Base-by-base conservation (phyloP, 164 flowering plant species). In the Amborella trichopoda region DNA sequence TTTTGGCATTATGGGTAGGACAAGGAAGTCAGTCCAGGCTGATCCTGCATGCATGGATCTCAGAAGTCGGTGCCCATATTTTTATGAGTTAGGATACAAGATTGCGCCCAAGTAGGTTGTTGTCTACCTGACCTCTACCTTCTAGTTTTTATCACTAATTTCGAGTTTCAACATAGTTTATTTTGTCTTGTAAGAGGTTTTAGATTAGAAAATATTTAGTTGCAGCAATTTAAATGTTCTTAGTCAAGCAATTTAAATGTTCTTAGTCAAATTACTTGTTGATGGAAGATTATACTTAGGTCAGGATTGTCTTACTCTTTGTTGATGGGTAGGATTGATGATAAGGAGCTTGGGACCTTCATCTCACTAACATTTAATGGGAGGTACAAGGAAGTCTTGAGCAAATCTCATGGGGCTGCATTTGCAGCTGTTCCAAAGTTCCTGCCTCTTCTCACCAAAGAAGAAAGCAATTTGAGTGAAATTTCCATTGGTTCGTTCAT, bases 21-120 rank as follows among this genome's bases (percentile, higher is more conserved):
- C 94, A 42, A 68, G 93, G 64, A 76, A 81, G 68, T 95, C 83
- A 76, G 67, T 86, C 47, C 91, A 77, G 54, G 95, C 95, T 27
- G 98, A 86, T 76, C 82, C 80, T 52, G 87, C 80, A 30, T 75
- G 69, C 62, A 96, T 91, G 53, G 79, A 91, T 69, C 60, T 86
- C 26, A 78, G 64, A 59, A 78, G 63, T 46, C 76, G 83, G 22
- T 78, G 84, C 52, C 73, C 66, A 23, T 81, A 79, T 64, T 91
- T 90, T 48, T 86, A 90, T 63, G 95, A 90, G 62, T 70, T 90
- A 54, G 98, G 98, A 47, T 79, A 82, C 76, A 83, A 76, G 67
- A 64, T 83, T 44, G 81, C 75, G 24, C 83, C 86, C 23, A 14
- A 80, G 98, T 90, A 53, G 77, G 95, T 67, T 45, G 26, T 8